Base-by-base conservation (phyloP, 345 rosid genomes). In the Boechera retrofracta region DNA sequence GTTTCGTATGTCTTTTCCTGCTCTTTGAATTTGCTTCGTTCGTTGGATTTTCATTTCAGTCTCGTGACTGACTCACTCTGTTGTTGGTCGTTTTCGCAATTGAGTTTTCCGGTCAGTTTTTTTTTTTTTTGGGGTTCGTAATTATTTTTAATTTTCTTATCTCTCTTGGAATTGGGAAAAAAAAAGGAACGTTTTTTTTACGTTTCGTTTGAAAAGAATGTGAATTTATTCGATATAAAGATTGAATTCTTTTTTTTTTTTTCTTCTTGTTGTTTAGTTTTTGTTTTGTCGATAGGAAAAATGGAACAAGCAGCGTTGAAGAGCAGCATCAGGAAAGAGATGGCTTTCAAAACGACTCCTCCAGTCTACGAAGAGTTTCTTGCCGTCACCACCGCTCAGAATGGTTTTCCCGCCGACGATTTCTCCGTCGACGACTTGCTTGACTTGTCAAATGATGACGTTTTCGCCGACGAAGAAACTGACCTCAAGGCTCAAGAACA, bases 291-390 rank as follows among this genome's bases (percentile, higher is more conserved):
- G 11, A 66, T 13, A 67, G 57, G 74, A 53, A 47, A 41, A 24
- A 94, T 91, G 90, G 93, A 83, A 78, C 83, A 89, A 77, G 83
- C 83, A 0, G 98, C 89, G 55, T 76, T 88, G 87, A 88, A 87
- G 86, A 81, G 82, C 76, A 87, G 90, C 73, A 47, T 83, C 64
- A 77, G 86, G 73, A 85, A 82, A 80, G 93, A 90, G 73, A 76
- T 89, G 86, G 82, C 78, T 33, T 16, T 81, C 65, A 90, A 86
- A 77, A 47, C 77, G 0, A 74, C 77, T 70, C 79, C 82, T 3
- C 85, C 77, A 24, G 77, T 58, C 21, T 67, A 65, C 49, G 93
- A 88, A 1, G 91, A 86, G 28, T 52, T 77, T 3, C 76, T 73
- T 72, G 39, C 82, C 5, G 79, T 69, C 18, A 71, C 83, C 55